A percentile compares a stretch with the other conserved stretches of the same genome.
Conservation (phyloP, 768 basidiomycete species). For the Xerocomus brunneocitrinus region DNA sequence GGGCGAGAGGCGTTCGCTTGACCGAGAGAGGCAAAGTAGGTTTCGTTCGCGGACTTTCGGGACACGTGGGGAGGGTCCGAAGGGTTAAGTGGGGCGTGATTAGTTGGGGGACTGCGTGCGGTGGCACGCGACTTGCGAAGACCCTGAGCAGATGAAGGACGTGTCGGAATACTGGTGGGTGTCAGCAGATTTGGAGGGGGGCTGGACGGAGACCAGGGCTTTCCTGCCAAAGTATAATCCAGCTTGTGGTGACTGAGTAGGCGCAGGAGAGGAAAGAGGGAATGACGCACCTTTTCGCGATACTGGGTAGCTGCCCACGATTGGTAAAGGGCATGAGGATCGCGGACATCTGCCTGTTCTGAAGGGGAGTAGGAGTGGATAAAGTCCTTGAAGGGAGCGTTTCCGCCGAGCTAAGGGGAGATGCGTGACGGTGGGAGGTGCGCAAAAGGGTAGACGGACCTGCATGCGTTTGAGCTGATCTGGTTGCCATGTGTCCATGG, state of each 20-base stretch:
- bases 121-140: slow-evolving; percentile 84
- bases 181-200: slow-evolving; percentile 49
- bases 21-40: slow-evolving; percentile 82
- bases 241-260: slow-evolving; percentile 50
- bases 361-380: slow-evolving; percentile 60
- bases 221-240: slow-evolving; percentile 69
- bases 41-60: slow-evolving; percentile 80
- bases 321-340: slow-evolving; percentile 76
- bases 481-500: slow-evolving; percentile 95
- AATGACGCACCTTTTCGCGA: slow-evolving; percentile 73
- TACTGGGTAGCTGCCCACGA: slow-evolving; percentile 95
- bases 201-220: slow-evolving; percentile 71
- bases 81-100: slow-evolving; percentile 49
- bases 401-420: slow-evolving; percentile 72
- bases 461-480: slow-evolving; percentile 90
- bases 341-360: slow-evolving; percentile 34
- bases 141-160: slow-evolving; percentile 72
- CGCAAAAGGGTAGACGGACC: slow-evolving; percentile 41
- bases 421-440: slow-evolving; percentile 7
- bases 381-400: slow-evolving; percentile 77
- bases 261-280: neutral
- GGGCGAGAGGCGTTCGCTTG: slow-evolving; percentile 75
- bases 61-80: slow-evolving; percentile 39
- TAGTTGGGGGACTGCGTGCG: slow-evolving; percentile 48
- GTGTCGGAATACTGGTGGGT: slow-evolving; percentile 41